Conservation (phyloP, 2,329 filamentous ascomycete genomes). For the Dactylonectria estremocensis region DNA sequence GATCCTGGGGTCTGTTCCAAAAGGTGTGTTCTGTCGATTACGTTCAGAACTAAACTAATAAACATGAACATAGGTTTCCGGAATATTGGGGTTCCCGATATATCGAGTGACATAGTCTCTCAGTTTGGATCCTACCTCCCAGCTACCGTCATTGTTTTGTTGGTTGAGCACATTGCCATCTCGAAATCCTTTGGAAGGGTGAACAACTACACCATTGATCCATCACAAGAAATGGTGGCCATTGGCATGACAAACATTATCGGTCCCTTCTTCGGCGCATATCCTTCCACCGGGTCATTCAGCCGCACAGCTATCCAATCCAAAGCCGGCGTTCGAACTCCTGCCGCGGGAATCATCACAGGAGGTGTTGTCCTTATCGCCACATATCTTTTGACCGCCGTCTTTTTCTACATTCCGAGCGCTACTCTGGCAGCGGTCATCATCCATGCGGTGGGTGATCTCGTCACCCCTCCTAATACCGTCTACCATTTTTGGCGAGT, state of each 20-base stretch:
- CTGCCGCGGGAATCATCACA: constrained; percentile 91
- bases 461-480: constrained; percentile 92
- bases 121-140: constrained; percentile 82
- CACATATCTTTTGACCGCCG: constrained; percentile 87
- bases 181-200: constrained; percentile 96
- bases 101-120: constrained; percentile 77
- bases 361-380: constrained; percentile 88
- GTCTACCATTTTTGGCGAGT: constrained; percentile 97
- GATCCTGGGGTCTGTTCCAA: constrained; percentile 83
- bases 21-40: constrained; percentile 61
- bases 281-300: constrained; percentile 95
- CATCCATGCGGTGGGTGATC: constrained; percentile 93
- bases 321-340: constrained; percentile 94
- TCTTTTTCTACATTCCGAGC: constrained; percentile 95
- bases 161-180: constrained; percentile 98
- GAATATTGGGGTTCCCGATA: constrained; percentile 79
- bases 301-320: constrained; percentile 97
- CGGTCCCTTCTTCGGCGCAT: constrained; percentile 92
- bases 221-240: constrained; percentile 95
- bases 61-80: constrained; percentile 75
- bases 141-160: constrained; percentile 89
- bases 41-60: neutral
- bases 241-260: constrained; percentile 93
- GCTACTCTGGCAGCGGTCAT: constrained; percentile 89
- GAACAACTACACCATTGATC: constrained; percentile 96